phyloP scores from a whole-genome alignment of 2,329 filamentous ascomycete species.

The Myriosclerotinia scirpicola region DNA sequence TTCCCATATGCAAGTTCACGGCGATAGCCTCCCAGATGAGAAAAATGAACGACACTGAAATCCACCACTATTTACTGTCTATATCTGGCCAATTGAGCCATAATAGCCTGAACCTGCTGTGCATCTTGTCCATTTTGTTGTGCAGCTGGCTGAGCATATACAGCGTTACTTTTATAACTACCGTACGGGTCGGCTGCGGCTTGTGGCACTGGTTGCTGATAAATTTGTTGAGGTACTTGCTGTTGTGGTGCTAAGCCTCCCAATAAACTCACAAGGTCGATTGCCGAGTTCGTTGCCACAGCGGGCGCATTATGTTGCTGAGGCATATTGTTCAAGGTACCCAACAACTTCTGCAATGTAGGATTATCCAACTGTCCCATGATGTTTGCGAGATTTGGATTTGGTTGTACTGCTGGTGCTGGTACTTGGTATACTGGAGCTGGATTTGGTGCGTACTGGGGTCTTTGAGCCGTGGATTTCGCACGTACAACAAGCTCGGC shows the following conservation, averaged over 20 bases:
- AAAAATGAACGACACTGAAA: background rate
- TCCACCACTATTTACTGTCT: constrained; percentile 47
- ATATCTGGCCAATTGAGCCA: constrained; percentile 69
- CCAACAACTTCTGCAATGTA: constrained; percentile 68
- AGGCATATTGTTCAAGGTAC: constrained; percentile 49
- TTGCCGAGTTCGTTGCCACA: constrained; percentile 40
- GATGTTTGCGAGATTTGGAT: constrained; percentile 60
- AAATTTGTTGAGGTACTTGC: constrained; percentile 30
- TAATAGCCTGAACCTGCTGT: constrained; percentile 68
- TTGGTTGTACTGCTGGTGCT: constrained; percentile 40
- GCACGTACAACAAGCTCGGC: constrained; percentile 77
- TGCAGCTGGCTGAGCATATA: constrained; percentile 20
- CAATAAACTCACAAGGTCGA: constrained; percentile 40
- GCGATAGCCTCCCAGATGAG: background rate
- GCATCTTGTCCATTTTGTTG: constrained; percentile 43
- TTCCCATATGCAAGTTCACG: background rate
- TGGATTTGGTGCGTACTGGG: constrained; percentile 32
- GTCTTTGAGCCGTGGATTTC: constrained; percentile 51
- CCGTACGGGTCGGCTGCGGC: constrained; percentile 23
- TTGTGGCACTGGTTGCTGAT: constrained; percentile 34
- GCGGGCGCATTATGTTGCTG: constrained; percentile 34
- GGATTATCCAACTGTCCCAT: constrained; percentile 68
- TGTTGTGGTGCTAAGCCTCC: constrained; percentile 36
- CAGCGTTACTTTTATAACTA: constrained; percentile 4
- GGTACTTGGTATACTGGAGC: constrained; percentile 41